A percentile compares a stretch with the other conserved stretches of the same genome.
Conservation (phyloP, 805 yeast genomes). For the Sungouiella blattae region DNA sequence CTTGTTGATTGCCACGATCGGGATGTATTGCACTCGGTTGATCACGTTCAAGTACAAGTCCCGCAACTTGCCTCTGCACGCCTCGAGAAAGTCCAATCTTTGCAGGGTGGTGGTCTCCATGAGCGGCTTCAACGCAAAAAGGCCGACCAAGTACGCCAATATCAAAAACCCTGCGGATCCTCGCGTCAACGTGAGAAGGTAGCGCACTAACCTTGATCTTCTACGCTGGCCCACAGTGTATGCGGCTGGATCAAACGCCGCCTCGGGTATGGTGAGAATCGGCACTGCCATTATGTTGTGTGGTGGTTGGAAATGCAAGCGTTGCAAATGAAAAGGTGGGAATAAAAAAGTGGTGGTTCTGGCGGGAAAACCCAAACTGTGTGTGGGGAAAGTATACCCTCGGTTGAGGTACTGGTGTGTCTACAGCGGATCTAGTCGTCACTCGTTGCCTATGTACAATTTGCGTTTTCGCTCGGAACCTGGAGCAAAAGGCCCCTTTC, state of each 20-base stretch:
- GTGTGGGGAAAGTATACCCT: no score
- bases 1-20: constrained; percentile 35
- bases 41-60: constrained; percentile 34
- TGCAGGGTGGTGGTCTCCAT: constrained; percentile 27
- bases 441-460: constrained; percentile 8
- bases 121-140: constrained; percentile 32
- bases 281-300: constrained; percentile 23
- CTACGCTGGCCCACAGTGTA: constrained; percentile 16
- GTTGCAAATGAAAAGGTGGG: no score
- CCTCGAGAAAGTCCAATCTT: constrained; percentile 33
- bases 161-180: constrained; percentile 31
- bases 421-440: no score
- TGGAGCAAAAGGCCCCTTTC: no score
- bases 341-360: no score
- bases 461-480: no score
- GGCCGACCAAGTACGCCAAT: constrained; percentile 29
- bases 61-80: constrained; percentile 28
- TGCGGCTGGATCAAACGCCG: constrained; percentile 32
- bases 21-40: constrained; percentile 34
- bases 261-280: constrained; percentile 37
- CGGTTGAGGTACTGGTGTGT: no score
- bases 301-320: no score
- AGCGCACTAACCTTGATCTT: constrained; percentile 23
- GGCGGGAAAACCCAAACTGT: no score
- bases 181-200: constrained; percentile 28